Evolutionary conservation across 352 stramenopile genomes (phyloP), one percentile per base, ranked within the genome.

Genomic region (Thraustotheca clavata): DNA sequence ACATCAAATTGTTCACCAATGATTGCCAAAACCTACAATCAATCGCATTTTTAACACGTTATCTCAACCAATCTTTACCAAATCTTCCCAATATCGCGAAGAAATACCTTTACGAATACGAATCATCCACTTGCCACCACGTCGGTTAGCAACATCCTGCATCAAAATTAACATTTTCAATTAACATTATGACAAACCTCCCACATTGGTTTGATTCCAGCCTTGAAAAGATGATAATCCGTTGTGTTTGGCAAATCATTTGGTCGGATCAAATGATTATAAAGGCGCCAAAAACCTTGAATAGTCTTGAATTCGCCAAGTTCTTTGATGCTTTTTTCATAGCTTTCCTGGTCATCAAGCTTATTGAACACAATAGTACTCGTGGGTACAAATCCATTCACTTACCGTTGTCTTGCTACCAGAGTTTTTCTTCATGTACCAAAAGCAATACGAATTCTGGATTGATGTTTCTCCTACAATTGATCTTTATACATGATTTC

Each of bases 1-100:
- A 96, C 87, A 73, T 97, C 90, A 54, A 97, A 97, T 69, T 97
- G 90, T 70, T 97, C 91, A 43, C 91, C 91, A 49, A 97, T 85
- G 49, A 97, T 96, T 29, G 89, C 91, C 27, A 97, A 67, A 35
- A 96, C 82, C 80, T 89, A 31, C 5, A 60, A 5, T n/a, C n/a
- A n/a, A n/a, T 34, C 18, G n/a, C 24, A 34, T 60, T 14, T 46
- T 40, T 14, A n/a, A 35, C 7, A n/a, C 46, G 31, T 20, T 14
- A 7, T 20, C 32, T 8, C 11, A 36, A 20, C 40, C 0, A 2
- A 24, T 18, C 69, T 74, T 34, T 69, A 92, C 84, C 68, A 97
- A 71, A 68, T 96, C 87, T 69, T 97, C 91, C 91, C 91, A 97
- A 67, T 96, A 96, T 43, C 83, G 79, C 24, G 86, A 94, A 18